phyloP scores from a whole-genome alignment of 2,329 filamentous ascomycete species.

The Colletotrichum truncatum region DNA sequence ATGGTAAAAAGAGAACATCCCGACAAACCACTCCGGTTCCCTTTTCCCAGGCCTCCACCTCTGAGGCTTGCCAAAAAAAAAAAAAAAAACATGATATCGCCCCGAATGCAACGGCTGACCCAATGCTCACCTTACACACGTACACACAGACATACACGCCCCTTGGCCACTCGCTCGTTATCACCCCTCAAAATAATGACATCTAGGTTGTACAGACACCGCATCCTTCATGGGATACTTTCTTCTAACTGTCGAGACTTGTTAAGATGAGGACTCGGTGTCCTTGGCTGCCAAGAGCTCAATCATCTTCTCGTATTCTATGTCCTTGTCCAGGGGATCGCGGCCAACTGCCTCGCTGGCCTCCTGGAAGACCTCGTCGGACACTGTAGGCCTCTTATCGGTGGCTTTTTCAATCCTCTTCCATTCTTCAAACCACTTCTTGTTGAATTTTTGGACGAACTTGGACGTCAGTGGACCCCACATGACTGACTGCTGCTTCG shows the following conservation, averaged over 20 bases:
- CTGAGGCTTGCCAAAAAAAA: not conserved
- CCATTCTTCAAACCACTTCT: slow-evolving; percentile 31
- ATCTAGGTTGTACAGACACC: slow-evolving; percentile 14
- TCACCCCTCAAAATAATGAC: not conserved
- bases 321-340: slow-evolving; percentile 28
- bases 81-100: not conserved
- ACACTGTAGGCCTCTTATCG: not conserved
- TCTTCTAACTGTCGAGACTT: not conserved
- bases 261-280: slow-evolving; percentile 9
- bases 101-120: not conserved
- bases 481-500: slow-evolving; percentile 26
- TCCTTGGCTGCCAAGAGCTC: slow-evolving; percentile 27
- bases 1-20: not conserved
- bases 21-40: slow-evolving; percentile 10
- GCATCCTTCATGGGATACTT: not conserved
- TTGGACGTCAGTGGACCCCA: slow-evolving; percentile 26
- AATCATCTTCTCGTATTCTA: slow-evolving; percentile 32
- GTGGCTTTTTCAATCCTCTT: slow-evolving; percentile 15
- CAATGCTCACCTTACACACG: not conserved
- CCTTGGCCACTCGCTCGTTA: not conserved
- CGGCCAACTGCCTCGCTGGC: slow-evolving; percentile 20
- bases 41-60: not conserved
- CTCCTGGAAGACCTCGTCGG: slow-evolving; percentile 13
- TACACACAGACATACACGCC: not conserved
- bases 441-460: slow-evolving; percentile 26